A percentile compares a stretch with the other conserved stretches of the same genome.
These are phyloP conservation scores for Mitragyna speciosa DNA, from an alignment of 257 asterid genomes.

Conservation along the genomic window DNA sequence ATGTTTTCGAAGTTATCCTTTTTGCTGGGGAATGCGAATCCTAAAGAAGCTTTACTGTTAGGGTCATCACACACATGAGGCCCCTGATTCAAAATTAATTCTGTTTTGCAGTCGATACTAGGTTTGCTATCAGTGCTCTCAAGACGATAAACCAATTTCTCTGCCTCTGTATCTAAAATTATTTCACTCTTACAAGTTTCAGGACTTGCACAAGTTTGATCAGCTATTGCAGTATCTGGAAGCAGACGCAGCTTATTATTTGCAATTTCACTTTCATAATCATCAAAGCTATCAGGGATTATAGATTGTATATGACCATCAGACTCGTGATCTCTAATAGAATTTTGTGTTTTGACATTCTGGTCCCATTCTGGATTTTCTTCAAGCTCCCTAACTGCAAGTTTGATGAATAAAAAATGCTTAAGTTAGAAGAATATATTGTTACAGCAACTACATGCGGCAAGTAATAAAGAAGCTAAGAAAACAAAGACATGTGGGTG, in stretches of 20 bases:
- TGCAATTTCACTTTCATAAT: slow-evolving; percentile 29
- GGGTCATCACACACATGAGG: slow-evolving; percentile 24
- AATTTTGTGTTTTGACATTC: slow-evolving; percentile 27
- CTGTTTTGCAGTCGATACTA: slow-evolving; percentile 11
- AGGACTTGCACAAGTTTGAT: too few relatives aligned
- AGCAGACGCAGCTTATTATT: slow-evolving; percentile 34
- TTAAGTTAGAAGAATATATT: background rate
- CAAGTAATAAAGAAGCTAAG: background rate
- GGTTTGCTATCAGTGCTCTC: slow-evolving; percentile 33
- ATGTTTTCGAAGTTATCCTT: slow-evolving; percentile 13
- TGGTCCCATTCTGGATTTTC: slow-evolving; percentile 33
- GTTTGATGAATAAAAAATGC: slow-evolving; percentile 11
- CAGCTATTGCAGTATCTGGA: too few relatives aligned
- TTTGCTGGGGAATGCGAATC: slow-evolving; percentile 15
- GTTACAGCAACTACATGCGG: background rate
- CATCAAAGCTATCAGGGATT: slow-evolving; percentile 75
- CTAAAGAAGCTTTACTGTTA: slow-evolving; percentile 8
- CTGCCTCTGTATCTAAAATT: too few relatives aligned
- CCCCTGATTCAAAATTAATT: slow-evolving; percentile 18
- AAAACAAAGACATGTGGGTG: background rate
- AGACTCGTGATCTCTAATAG: slow-evolving; percentile 33
- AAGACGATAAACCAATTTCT: background rate
- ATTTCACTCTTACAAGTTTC: too few relatives aligned
- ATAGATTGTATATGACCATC: slow-evolving; percentile 36
- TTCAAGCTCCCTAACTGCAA: slow-evolving; percentile 39